These are phyloP conservation scores for Lachnellula suecica DNA, from an alignment of 2,329 filamentous ascomycete species.

Conservation along the genomic window DNA sequence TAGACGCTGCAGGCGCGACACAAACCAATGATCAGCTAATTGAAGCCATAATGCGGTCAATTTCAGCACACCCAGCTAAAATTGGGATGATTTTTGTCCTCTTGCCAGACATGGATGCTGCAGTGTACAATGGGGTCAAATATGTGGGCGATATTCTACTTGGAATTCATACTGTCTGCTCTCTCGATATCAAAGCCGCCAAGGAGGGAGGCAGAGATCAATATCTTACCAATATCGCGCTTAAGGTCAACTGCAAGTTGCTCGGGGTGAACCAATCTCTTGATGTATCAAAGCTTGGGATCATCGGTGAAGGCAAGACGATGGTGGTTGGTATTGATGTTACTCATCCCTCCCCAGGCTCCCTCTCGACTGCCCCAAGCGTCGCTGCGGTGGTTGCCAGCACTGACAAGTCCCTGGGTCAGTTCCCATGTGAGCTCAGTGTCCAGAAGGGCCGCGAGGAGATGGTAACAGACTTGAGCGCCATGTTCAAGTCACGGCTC, in stretches of 20 bases:
- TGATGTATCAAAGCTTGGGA: conserved; percentile 47
- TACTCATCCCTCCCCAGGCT: conserved; percentile 74
- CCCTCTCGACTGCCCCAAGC: conserved; percentile 59
- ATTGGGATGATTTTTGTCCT: too few relatives aligned
- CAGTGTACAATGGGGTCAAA: conserved; percentile 17
- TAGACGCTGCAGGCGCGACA: too few relatives aligned
- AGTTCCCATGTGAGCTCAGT: conserved; percentile 73
- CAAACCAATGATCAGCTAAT: too few relatives aligned
- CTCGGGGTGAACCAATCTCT: conserved; percentile 70
- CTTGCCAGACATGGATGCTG: conserved; percentile 2
- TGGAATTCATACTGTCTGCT: conserved; percentile 18
- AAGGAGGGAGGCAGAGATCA: conserved; percentile 31
- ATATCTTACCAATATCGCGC: conserved; percentile 64
- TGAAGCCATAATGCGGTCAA: too few relatives aligned
- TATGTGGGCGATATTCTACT: conserved; percentile 11
- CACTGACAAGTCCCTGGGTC: conserved; percentile 62
- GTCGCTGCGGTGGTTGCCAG: conserved; percentile 79
- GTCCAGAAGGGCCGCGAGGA: conserved; percentile 65
- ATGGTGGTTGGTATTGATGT: conserved; percentile 88
- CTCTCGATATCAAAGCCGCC: conserved; percentile 9
- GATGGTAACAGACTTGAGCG: conserved; percentile 56
- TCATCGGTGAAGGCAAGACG: conserved; percentile 65
- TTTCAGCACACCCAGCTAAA: too few relatives aligned
- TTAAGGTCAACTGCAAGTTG: conserved; percentile 80
- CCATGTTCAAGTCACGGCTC: conserved; percentile 63